A percentile compares a stretch with the other conserved stretches of the same genome.
These are phyloP conservation scores for Stropharia rugosoannulata DNA, from an alignment of 768 basidiomycete species.

Conservation along the genomic window DNA sequence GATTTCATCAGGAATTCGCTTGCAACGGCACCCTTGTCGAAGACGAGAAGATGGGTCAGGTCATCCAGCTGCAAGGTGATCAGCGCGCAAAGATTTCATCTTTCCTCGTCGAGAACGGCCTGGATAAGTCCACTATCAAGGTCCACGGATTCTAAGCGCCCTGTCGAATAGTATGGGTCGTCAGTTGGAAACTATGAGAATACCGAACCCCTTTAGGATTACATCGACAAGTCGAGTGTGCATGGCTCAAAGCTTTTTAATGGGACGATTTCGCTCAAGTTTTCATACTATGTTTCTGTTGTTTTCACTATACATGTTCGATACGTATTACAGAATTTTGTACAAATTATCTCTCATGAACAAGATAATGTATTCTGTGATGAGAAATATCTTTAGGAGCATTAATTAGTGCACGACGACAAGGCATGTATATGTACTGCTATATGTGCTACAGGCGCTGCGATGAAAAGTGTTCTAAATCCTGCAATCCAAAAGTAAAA, in stretches of 20 bases:
- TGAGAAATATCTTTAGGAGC: background rate
- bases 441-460: no score
- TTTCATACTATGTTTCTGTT: slow-evolving; percentile 11
- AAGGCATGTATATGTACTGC: background rate
- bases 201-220: slow-evolving; percentile 13
- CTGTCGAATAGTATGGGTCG: slow-evolving; percentile 9
- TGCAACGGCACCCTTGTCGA: slow-evolving; percentile 98
- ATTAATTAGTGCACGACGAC: background rate
- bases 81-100: slow-evolving; percentile 88
- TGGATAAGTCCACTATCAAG: slow-evolving; percentile 78
- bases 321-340: slow-evolving; percentile 9
- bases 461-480: background rate
- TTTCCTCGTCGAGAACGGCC: slow-evolving; percentile 84
- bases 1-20: slow-evolving; percentile 79
- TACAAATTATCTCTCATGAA: slow-evolving; percentile 9
- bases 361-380: slow-evolving; percentile 8
- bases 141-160: slow-evolving; percentile 78
- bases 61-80: slow-evolving; percentile 98
- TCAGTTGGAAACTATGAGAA: slow-evolving; percentile 10
- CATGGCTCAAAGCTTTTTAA: slow-evolving; percentile 4
- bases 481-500: slow-evolving; percentile 10
- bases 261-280: slow-evolving; percentile 14
- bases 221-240: background rate
- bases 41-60: slow-evolving; percentile 93
- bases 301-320: slow-evolving; percentile 8